phyloP scores from a whole-genome alignment of 2,329 filamentous ascomycete species.

The Penicillium concentricum region DNA sequence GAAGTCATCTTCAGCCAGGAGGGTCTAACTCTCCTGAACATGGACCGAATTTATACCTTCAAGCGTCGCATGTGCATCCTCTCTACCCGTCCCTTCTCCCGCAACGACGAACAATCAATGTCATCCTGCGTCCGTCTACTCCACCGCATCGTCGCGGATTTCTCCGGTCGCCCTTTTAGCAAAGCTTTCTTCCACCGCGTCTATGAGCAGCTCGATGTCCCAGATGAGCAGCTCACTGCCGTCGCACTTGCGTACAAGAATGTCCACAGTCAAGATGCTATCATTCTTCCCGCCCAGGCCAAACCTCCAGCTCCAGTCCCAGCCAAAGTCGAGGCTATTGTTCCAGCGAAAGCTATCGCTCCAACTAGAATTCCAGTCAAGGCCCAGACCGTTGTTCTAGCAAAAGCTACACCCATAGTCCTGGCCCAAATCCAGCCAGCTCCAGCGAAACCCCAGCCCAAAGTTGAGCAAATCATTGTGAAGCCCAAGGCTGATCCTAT shows the following conservation, averaged over 20 bases:
- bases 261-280: slow-evolving; percentile 39
- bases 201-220: slow-evolving; percentile 43
- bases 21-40: slow-evolving; percentile 44
- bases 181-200: slow-evolving; percentile 45
- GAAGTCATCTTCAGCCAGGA: slow-evolving; percentile 47
- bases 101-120: slow-evolving; percentile 34
- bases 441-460: background rate
- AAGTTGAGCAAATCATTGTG: background rate
- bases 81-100: slow-evolving; percentile 29
- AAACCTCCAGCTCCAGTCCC: slow-evolving; percentile 6
- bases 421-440: background rate
- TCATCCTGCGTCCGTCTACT: slow-evolving; percentile 42
- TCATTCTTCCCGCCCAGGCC: slow-evolving; percentile 32
- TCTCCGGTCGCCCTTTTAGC: slow-evolving; percentile 44
- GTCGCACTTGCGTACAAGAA: slow-evolving; percentile 37
- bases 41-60: slow-evolving; percentile 47
- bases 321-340: no score
- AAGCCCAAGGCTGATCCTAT: slow-evolving; percentile 5
- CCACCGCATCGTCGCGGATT: slow-evolving; percentile 41
- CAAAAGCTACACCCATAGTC: background rate
- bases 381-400: background rate
- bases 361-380: background rate
- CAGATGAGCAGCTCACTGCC: slow-evolving; percentile 37
- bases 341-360: no score
- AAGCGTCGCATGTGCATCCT: slow-evolving; percentile 44